phyloP scores from a whole-genome alignment of 805 yeast genomes.

The Scheffersomyces ergatensis region DNA sequence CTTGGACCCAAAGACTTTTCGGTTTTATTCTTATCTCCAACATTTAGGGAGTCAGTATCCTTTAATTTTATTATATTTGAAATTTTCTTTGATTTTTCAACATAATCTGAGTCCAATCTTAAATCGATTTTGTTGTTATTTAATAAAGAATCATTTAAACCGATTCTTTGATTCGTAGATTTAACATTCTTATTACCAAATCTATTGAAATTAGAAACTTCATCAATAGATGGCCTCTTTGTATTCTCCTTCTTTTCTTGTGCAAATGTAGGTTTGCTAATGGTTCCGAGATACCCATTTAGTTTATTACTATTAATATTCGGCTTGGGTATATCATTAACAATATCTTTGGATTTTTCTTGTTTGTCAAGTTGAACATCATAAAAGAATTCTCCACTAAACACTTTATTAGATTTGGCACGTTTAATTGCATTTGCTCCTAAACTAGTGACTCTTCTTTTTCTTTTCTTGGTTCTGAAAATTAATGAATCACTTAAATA shows the following conservation, averaged over 20 bases:
- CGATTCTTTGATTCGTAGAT: constrained; percentile 14
- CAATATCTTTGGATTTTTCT: constrained; percentile 3
- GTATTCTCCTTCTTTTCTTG: neutral
- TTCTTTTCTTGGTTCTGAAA: constrained; percentile 14
- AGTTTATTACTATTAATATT: constrained; percentile 14
- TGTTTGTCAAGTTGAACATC: constrained; percentile 16
- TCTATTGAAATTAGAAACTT: constrained; percentile 6
- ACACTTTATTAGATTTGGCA: constrained; percentile 22
- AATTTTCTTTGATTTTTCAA: constrained; percentile 19
- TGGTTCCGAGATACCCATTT: constrained; percentile 32
- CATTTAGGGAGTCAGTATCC: constrained; percentile 9
- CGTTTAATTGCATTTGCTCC: constrained; percentile 12
- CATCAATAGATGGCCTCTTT: constrained; percentile 2
- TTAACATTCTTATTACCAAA: constrained; percentile 9
- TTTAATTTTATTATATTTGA: constrained; percentile 31
- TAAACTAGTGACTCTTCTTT: neutral
- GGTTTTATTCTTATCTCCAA: constrained; percentile 1
- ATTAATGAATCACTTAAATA: constrained; percentile 26
- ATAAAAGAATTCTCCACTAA: constrained; percentile 36
- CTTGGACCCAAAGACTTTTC: constrained; percentile 24
- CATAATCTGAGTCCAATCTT: constrained; percentile 25
- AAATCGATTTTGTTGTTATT: constrained; percentile 12
- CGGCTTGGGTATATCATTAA: neutral
- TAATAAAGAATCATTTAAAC: constrained; percentile 15
- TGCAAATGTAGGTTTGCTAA: constrained; percentile 30